These are phyloP conservation scores for baker's yeast (Saccharomyces cerevisiae) DNA, from an alignment of 805 yeast genomes.

Conservation along the genomic window DNA sequence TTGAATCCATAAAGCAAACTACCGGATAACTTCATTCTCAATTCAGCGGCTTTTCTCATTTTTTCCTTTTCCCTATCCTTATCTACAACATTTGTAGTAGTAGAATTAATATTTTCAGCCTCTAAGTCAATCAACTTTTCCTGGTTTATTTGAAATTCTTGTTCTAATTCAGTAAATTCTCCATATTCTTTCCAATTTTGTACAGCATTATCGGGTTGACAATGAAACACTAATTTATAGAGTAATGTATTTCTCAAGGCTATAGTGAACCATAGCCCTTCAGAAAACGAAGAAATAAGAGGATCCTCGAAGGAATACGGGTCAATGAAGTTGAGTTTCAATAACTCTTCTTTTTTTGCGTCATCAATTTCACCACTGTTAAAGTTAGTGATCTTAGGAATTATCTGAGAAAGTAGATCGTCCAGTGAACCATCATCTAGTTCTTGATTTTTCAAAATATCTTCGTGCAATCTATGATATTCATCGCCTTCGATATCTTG, in stretches of 20 bases:
- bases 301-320: constrained; percentile 91
- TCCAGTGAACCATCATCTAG: constrained; percentile 26
- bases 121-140: constrained; percentile 19
- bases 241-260: constrained; percentile 79
- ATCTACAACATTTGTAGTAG: background rate
- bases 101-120: background rate
- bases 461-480: constrained; percentile 10
- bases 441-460: constrained; percentile 12
- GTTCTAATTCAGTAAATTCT: constrained; percentile 48
- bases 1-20: constrained; percentile 26
- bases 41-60: constrained; percentile 15
- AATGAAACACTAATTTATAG: constrained; percentile 77
- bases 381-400: constrained; percentile 11
- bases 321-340: constrained; percentile 49
- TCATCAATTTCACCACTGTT: constrained; percentile 4
- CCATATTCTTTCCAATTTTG: constrained; percentile 85
- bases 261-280: constrained; percentile 74
- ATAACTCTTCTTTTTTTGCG: constrained; percentile 12
- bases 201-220: constrained; percentile 93
- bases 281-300: constrained; percentile 66
- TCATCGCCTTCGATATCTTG: background rate
- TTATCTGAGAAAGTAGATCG: constrained; percentile 21
- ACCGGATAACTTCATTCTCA: constrained; percentile 26
- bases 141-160: constrained; percentile 42
- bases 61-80: constrained; percentile 3